Conservation (phyloP, 2,329 filamentous ascomycete species). For the Didymella pomorum region DNA sequence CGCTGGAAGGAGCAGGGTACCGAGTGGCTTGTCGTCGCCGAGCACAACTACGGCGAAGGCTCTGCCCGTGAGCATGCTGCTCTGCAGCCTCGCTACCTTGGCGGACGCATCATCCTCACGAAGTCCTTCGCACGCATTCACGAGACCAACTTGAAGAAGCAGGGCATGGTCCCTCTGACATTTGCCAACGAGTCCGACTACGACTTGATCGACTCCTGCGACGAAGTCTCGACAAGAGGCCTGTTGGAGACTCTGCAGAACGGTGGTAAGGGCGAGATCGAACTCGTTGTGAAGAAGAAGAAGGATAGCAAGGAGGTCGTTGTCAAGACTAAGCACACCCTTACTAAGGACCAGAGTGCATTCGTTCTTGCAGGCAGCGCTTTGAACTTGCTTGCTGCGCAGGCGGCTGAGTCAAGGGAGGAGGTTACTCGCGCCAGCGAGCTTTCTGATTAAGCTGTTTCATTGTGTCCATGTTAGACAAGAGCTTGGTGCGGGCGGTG, state of each 20-base stretch:
- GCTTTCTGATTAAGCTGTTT: conserved; percentile 47
- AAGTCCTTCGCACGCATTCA: conserved; percentile 93
- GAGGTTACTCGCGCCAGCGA: conserved; percentile 49
- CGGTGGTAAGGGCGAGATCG: conserved; percentile 79
- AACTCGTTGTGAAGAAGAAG: conserved; percentile 62
- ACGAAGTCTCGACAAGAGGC: conserved; percentile 82
- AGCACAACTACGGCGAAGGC: conserved; percentile 76
- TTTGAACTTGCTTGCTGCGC: conserved; percentile 82
- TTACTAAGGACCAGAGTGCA: conserved; percentile 87
- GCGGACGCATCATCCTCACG: conserved; percentile 80
- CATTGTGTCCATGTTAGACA: background rate
- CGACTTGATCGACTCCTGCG: conserved; percentile 80
- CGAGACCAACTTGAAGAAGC: conserved; percentile 96
- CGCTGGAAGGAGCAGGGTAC: conserved; percentile 69
- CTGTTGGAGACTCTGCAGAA: conserved; percentile 81
- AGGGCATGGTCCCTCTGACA: conserved; percentile 93
- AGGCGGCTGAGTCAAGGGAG: conserved; percentile 54
- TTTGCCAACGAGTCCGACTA: conserved; percentile 91
- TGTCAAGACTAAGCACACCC: conserved; percentile 83
- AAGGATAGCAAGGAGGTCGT: conserved; percentile 68
- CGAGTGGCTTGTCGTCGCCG: conserved; percentile 15
- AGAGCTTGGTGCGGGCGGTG: conserved; percentile 16
- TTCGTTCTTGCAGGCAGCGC: conserved; percentile 96
- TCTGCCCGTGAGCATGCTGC: conserved; percentile 90
- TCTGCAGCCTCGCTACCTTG: conserved; percentile 88